phyloP scores from a whole-genome alignment of 2,329 filamentous ascomycete genomes.

The Aspergillus pseudoglaucus region DNA sequence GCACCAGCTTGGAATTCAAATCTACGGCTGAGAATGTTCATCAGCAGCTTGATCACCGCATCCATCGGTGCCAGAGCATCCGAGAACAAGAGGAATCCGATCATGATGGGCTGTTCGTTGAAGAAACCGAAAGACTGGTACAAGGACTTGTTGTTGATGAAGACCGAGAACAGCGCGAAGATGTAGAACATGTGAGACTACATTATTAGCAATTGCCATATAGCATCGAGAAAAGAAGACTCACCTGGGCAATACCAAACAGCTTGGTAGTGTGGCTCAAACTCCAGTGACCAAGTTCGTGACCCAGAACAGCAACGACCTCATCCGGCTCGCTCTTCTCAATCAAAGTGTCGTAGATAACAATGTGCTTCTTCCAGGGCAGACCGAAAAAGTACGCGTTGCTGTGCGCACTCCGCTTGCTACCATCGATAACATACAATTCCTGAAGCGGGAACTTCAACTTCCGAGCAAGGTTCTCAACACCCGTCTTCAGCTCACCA shows the following conservation, averaged over 20 bases:
- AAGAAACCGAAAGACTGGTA: slow-evolving; percentile 89
- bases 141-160: slow-evolving; percentile 89
- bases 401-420: slow-evolving; percentile 79
- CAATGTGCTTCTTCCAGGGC: slow-evolving; percentile 99
- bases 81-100: slow-evolving; percentile 95
- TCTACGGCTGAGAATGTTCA: slow-evolving; percentile 90
- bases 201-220: slow-evolving; percentile 2
- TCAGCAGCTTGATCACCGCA: slow-evolving; percentile 83
- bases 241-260: slow-evolving; percentile 76
- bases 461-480: slow-evolving; percentile 74
- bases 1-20: slow-evolving; percentile 91
- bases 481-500: slow-evolving; percentile 77
- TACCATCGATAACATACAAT: slow-evolving; percentile 89
- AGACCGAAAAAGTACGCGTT: slow-evolving; percentile 96
- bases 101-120: slow-evolving; percentile 78
- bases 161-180: slow-evolving; percentile 92
- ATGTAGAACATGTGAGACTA: slow-evolving; percentile 93
- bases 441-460: slow-evolving; percentile 89
- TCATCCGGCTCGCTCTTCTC: slow-evolving; percentile 90
- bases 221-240: slow-evolving; percentile 12
- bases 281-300: slow-evolving; percentile 96
- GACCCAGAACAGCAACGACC: slow-evolving; percentile 88
- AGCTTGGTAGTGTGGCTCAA: slow-evolving; percentile 90
- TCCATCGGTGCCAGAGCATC: slow-evolving; percentile 94
- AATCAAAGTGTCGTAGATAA: slow-evolving; percentile 95